Percentiles rank a stretch among this genome's conserved stretches.
Evolutionary conservation across 2,329 filamentous ascomycete species (phyloP).

Genomic region (Cryphonectria nitschkei): DNA sequence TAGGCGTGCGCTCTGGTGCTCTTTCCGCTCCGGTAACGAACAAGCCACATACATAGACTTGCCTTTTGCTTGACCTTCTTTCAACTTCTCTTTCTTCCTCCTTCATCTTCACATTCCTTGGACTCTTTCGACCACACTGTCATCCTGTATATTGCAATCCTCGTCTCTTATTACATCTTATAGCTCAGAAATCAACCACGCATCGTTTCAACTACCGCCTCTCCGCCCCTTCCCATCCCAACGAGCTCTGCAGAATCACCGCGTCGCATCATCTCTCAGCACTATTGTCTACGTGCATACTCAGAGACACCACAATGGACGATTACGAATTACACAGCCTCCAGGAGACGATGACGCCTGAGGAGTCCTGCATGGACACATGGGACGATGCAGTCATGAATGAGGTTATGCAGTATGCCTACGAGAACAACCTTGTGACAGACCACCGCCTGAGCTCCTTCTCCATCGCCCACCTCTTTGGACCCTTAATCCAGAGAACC

Average conservation of each 20-base stretch:
- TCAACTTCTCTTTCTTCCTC: background rate
- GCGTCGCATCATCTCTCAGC: background rate
- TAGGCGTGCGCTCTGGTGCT: background rate
- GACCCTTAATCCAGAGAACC: constrained; percentile 15
- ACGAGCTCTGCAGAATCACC: background rate
- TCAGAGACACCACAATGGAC: background rate
- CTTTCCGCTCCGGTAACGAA: background rate
- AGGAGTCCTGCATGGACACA: background rate
- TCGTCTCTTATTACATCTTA: background rate
- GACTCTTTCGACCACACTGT: background rate
- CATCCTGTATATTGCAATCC: background rate
- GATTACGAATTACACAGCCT: background rate
- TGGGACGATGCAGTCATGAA: background rate
- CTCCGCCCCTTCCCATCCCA: background rate
- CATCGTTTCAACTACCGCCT: background rate
- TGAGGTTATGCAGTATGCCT: constrained; percentile 24
- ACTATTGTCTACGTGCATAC: background rate
- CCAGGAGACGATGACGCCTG: background rate
- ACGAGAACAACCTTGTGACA: constrained; percentile 18
- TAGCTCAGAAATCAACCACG: background rate
- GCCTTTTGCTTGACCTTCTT: background rate
- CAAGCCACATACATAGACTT: background rate
- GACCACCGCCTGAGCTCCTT: constrained; percentile 26
- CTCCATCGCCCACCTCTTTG: constrained; percentile 23
- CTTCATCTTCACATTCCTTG: background rate